A percentile compares a stretch with the other conserved stretches of the same genome.
Conservation (phyloP, 2,329 filamentous ascomycete genomes). For the Aspergillus pseudoglaucus region DNA sequence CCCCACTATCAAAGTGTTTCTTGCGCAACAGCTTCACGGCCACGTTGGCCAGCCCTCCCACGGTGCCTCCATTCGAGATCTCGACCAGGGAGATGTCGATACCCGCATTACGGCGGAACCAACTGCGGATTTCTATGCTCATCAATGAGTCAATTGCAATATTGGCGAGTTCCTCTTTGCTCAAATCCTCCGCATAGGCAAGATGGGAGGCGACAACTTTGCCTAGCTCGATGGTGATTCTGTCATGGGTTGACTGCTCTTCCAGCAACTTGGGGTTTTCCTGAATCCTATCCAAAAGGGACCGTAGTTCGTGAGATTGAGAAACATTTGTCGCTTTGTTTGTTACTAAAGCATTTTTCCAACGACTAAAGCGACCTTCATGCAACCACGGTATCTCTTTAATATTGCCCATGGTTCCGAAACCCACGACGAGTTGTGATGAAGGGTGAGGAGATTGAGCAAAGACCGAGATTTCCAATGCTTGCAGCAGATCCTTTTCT, state of each 20-base stretch:
- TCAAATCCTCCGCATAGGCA: constrained; percentile 8
- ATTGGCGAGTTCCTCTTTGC: constrained; percentile 15
- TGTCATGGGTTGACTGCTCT: constrained; percentile 3
- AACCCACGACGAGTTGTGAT: constrained; percentile 2
- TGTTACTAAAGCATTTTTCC: constrained; percentile 1
- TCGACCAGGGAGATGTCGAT: constrained; percentile 47
- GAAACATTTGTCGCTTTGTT: not conserved
- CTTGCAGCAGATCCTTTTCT: constrained; percentile 5
- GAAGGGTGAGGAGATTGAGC: not conserved
- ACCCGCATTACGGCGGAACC: constrained; percentile 16
- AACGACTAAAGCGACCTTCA: constrained; percentile 6
- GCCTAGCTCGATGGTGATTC: constrained; percentile 7
- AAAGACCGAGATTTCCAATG: constrained; percentile 3
- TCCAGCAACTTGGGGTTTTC: constrained; percentile 5
- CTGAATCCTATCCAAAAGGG: constrained; percentile 4
- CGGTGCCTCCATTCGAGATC: constrained; percentile 33
- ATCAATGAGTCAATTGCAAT: constrained; percentile 22
- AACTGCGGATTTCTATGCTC: constrained; percentile 24
- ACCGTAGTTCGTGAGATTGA: constrained; percentile 1
- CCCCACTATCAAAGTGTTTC: constrained; percentile 3
- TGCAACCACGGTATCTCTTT: not conserved
- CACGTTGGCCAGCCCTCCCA: constrained; percentile 9
- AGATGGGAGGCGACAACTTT: constrained; percentile 8
- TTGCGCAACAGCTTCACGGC: constrained; percentile 11
- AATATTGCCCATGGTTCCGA: not conserved